phyloP scores from a whole-genome alignment of 208 protist species.

The Polymyxa betae region DNA sequence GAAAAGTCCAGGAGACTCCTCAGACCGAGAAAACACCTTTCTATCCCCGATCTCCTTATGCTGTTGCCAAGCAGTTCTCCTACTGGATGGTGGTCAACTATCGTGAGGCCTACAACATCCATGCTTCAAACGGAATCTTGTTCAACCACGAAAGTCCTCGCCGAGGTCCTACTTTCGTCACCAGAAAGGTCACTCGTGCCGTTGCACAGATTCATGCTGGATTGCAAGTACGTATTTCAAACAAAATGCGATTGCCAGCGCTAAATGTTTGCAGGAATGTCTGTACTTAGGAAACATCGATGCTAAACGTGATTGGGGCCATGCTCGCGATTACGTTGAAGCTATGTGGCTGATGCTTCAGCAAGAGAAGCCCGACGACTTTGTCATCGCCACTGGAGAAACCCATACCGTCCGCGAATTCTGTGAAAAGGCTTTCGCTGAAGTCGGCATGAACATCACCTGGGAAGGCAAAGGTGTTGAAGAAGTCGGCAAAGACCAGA shows the following conservation, averaged over 20 bases:
- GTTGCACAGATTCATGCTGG: constrained; percentile 80
- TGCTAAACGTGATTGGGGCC: constrained; percentile 88
- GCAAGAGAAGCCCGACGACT: constrained; percentile 83
- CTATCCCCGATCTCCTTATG: constrained; percentile 89
- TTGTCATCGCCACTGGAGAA: constrained; percentile 87
- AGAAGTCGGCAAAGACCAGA: constrained; percentile 79
- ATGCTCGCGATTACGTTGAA: constrained; percentile 67
- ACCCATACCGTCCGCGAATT: constrained; percentile 81
- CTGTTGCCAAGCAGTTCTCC: constrained; percentile 89
- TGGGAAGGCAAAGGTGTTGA: constrained; percentile 75
- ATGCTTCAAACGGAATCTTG: constrained; percentile 89
- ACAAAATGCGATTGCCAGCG: background rate
- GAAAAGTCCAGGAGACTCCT: constrained; percentile 84
- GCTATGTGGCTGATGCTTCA: constrained; percentile 93
- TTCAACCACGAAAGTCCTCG: constrained; percentile 94
- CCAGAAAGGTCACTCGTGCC: constrained; percentile 88
- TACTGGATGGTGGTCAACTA: constrained; percentile 92
- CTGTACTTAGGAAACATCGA: constrained; percentile 88
- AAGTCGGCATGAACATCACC: constrained; percentile 60
- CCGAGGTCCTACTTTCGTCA: constrained; percentile 90
- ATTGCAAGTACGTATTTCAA: background rate
- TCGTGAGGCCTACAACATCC: constrained; percentile 88
- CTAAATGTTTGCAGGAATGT: constrained; percentile 43
- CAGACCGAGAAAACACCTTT: constrained; percentile 92
- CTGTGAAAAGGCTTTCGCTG: constrained; percentile 63